These are phyloP conservation scores for Trichoderma simmonsii DNA, from an alignment of 2,329 filamentous ascomycete genomes.

Conservation along the genomic window DNA sequence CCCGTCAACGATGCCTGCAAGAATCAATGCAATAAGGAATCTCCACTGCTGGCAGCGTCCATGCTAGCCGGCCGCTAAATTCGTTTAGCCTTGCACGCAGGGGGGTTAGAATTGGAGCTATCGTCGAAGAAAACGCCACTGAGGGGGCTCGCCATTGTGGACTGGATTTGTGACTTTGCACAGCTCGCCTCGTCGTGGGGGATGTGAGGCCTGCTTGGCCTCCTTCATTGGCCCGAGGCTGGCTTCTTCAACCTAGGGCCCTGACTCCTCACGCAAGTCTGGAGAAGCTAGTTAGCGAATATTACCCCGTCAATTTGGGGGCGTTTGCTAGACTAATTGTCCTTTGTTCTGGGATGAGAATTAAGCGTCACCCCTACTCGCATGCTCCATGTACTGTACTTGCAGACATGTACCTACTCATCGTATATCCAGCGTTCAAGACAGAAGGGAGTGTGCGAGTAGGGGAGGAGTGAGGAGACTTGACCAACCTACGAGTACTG, in stretches of 20 bases:
- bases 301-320: background rate
- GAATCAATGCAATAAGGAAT: background rate
- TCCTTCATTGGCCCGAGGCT: background rate
- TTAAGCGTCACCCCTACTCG: background rate
- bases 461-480: background rate
- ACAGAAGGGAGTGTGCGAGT: background rate
- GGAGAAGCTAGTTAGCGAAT: constrained; percentile 4
- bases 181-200: constrained; percentile 1
- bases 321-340: background rate
- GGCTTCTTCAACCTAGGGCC: background rate
- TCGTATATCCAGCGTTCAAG: background rate
- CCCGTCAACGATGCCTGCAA: background rate
- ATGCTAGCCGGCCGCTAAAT: background rate
- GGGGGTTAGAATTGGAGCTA: constrained; percentile 1
- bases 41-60: background rate
- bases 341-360: background rate
- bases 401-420: background rate
- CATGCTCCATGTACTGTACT: background rate
- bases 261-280: background rate
- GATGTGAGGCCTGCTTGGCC: background rate
- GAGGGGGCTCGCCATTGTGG: background rate
- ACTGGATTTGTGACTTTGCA: background rate
- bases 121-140: background rate
- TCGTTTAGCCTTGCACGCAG: background rate
- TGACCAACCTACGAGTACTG: background rate